A percentile compares a stretch with the other conserved stretches of the same genome.
phyloP scores from a whole-genome alignment of 2,329 filamentous ascomycete genomes.

The Trichophyton benhamiae region DNA sequence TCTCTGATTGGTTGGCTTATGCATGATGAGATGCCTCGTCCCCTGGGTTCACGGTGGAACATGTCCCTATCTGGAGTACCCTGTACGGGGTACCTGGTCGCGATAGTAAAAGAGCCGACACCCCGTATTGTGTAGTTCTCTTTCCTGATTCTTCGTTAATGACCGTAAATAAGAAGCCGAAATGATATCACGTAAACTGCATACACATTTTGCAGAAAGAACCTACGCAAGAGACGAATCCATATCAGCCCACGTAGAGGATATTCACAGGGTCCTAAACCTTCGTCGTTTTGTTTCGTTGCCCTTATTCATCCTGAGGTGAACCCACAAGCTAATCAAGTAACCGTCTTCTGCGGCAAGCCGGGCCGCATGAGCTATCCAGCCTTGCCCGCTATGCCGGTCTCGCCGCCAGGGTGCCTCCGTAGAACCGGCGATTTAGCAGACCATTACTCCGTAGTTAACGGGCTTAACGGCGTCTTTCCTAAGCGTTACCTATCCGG shows the following conservation, averaged over 20 bases:
- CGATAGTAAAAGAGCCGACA: no score
- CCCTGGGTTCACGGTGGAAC: no score
- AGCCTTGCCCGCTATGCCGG: not conserved
- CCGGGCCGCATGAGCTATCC: not conserved
- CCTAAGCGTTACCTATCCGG: not conserved
- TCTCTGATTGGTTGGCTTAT: not conserved
- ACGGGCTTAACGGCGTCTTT: not conserved
- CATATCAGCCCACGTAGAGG: not conserved
- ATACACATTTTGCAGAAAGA: no score
- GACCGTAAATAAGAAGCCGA: not conserved
- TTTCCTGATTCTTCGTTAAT: not conserved
- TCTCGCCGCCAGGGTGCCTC: not conserved
- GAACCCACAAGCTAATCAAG: not conserved
- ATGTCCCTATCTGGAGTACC: not conserved
- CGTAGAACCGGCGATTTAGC: not conserved
- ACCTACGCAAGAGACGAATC: not conserved
- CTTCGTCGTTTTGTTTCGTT: not conserved
- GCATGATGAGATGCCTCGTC: not conserved
- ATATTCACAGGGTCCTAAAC: not conserved
- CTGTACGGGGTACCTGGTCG: not conserved
- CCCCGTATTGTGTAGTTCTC: no score
- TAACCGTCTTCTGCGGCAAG: not conserved
- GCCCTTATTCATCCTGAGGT: not conserved
- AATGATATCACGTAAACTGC: no score
- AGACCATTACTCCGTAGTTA: not conserved